These are phyloP conservation scores for Chimonanthus praecox DNA, from an alignment of 164 flowering plant genomes.

Conservation along the genomic window DNA sequence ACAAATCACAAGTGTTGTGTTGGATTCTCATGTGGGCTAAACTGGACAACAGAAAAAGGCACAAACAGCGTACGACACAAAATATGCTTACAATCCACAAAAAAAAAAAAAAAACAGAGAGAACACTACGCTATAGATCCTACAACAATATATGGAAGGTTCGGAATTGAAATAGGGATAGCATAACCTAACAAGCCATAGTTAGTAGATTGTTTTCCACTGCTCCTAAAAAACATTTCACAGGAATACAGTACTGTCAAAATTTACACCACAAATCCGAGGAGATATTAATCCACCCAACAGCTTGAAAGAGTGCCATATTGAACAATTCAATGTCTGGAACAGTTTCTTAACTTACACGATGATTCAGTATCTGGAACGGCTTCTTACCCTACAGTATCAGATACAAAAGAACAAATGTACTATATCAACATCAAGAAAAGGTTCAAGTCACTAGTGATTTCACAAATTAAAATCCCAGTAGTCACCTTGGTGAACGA, in stretches of 20 bases:
- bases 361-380: conserved; percentile 2
- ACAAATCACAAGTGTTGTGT: too few relatives aligned
- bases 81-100: too few relatives aligned
- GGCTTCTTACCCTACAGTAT: conserved; percentile 2
- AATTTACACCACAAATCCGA: not conserved
- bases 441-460: not conserved
- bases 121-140: not conserved
- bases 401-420: not conserved
- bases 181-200: not conserved
- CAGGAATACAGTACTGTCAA: not conserved
- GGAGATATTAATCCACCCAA: not conserved
- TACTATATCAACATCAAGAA: too few relatives aligned
- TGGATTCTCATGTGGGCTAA: too few relatives aligned
- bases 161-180: not conserved
- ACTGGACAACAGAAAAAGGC: too few relatives aligned
- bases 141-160: not conserved
- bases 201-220: not conserved
- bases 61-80: too few relatives aligned
- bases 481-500: conserved; percentile 8
- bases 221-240: not conserved
- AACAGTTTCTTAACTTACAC: too few relatives aligned
- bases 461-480: not conserved
- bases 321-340: too few relatives aligned
- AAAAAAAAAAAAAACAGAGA: too few relatives aligned
- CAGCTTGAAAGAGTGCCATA: too few relatives aligned